phyloP scores from a whole-genome alignment of 495 filamentous ascomycete species.

The Cryomyces minteri region DNA sequence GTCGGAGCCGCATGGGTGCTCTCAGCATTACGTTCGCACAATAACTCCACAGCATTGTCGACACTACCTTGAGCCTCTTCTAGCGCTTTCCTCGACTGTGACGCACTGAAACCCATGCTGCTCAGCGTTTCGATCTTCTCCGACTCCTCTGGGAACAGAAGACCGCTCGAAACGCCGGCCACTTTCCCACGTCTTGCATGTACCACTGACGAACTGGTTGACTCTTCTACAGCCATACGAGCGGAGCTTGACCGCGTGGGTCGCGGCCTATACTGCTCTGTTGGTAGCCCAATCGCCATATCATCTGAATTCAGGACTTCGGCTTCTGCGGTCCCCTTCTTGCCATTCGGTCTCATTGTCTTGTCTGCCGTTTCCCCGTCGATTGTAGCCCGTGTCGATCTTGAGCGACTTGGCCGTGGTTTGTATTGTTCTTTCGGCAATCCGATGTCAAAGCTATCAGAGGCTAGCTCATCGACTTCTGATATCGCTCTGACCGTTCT shows the following conservation, averaged over 20 bases:
- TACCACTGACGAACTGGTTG: slow-evolving; percentile 12
- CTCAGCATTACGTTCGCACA: slow-evolving; percentile 1
- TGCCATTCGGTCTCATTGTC: background rate
- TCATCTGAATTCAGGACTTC: slow-evolving; percentile 10
- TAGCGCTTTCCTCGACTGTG: slow-evolving; percentile 4
- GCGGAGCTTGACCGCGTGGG: slow-evolving; percentile 19
- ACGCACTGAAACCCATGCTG: slow-evolving; percentile 11
- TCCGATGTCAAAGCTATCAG: slow-evolving; percentile 11
- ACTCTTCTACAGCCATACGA: slow-evolving; percentile 4
- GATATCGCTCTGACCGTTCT: background rate
- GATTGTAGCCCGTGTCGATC: background rate
- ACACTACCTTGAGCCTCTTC: slow-evolving; percentile 2
- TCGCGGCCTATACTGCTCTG: slow-evolving; percentile 17
- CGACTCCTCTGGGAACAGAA: background rate
- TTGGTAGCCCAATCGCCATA: slow-evolving; percentile 11
- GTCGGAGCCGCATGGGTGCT: background rate
- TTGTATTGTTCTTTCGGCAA: slow-evolving; percentile 17
- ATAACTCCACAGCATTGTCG: slow-evolving; percentile 4
- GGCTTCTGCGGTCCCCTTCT: background rate
- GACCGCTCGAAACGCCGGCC: background rate
- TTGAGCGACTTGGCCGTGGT: slow-evolving; percentile 5
- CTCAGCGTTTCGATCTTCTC: slow-evolving; percentile 8
- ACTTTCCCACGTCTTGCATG: slow-evolving; percentile 13
- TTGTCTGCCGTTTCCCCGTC: background rate
- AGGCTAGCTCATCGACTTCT: slow-evolving; percentile 5